Conservation (phyloP, 2,329 filamentous ascomycete species). For the Alternaria sp. region DNA sequence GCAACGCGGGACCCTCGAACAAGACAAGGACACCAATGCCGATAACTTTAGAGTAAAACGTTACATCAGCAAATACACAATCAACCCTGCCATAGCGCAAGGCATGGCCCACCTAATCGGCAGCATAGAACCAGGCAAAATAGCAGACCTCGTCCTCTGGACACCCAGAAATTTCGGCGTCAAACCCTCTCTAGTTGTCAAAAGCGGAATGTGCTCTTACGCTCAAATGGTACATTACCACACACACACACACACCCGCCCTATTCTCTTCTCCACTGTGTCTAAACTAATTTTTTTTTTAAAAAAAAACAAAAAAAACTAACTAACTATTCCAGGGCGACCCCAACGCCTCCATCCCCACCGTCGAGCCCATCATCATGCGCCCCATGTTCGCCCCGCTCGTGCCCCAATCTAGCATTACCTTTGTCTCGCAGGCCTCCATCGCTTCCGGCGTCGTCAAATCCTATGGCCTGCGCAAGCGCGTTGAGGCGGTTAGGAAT, state of each 20-base stretch:
- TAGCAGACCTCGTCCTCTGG: slow-evolving; percentile 91
- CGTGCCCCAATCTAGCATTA: slow-evolving; percentile 75
- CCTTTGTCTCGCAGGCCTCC: slow-evolving; percentile 81
- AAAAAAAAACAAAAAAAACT: too few species aligned
- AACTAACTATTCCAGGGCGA: slow-evolving; percentile 50
- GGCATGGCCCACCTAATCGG: slow-evolving; percentile 89
- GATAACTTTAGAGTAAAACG: slow-evolving; percentile 94
- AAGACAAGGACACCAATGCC: slow-evolving; percentile 79
- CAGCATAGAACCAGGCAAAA: slow-evolving; percentile 85
- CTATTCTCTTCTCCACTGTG: background rate
- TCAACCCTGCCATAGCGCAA: slow-evolving; percentile 91
- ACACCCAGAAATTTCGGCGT: slow-evolving; percentile 83
- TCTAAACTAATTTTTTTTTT: too few species aligned
- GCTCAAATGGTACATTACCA: slow-evolving; percentile 75
- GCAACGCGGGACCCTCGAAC: slow-evolving; percentile 77
- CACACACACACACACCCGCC: background rate
- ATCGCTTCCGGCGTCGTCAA: slow-evolving; percentile 71
- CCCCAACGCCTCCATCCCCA: slow-evolving; percentile 73
- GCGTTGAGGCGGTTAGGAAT: slow-evolving; percentile 78
- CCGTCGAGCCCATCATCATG: slow-evolving; percentile 82
- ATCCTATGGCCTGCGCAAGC: slow-evolving; percentile 79
- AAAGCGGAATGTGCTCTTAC: slow-evolving; percentile 85
- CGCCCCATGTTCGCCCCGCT: slow-evolving; percentile 85
- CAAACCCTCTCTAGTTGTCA: slow-evolving; percentile 82
- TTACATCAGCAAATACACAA: slow-evolving; percentile 94